phyloP scores from a whole-genome alignment of 23 red algal species.

The Gracilariopsis chorda region DNA sequence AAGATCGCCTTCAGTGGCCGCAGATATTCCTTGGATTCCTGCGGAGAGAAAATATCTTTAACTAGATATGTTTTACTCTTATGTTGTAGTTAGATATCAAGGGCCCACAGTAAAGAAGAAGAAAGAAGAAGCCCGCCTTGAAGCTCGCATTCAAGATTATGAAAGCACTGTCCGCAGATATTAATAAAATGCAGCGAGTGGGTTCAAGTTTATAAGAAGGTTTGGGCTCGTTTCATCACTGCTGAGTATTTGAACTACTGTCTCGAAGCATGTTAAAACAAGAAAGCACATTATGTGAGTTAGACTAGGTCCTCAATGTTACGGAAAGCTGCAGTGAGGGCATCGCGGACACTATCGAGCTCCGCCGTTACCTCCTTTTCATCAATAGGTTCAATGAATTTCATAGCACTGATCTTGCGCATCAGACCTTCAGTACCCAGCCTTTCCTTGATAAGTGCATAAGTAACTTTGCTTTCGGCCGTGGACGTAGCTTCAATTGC shows the following conservation, averaged over 20 bases:
- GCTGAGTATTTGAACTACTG: neutral
- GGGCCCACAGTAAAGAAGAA: no score
- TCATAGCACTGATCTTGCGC: conserved; percentile 83
- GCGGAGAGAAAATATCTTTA: no score
- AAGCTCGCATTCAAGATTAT: no score
- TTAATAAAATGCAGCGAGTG: neutral
- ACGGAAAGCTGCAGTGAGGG: conserved; percentile 81
- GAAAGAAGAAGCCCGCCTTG: no score
- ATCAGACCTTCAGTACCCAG: conserved; percentile 57
- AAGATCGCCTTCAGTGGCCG: no score
- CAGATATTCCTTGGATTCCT: no score
- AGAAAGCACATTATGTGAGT: neutral
- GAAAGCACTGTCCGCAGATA: no score
- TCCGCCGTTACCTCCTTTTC: conserved; percentile 70
- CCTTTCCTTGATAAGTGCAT: conserved; percentile 78
- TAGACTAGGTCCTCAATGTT: conserved; percentile 88
- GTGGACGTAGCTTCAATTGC: conserved; percentile 60
- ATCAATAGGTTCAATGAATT: conserved; percentile 92
- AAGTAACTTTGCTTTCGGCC: conserved; percentile 72
- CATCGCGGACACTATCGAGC: conserved; percentile 49
- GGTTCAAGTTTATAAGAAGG: neutral
- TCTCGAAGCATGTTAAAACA: neutral
- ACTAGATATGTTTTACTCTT: no score
- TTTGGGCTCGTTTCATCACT: neutral
- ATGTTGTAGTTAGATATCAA: no score